Base-by-base conservation (phyloP, 257 asterid genomes). In the Capsicum chinense region DNA sequence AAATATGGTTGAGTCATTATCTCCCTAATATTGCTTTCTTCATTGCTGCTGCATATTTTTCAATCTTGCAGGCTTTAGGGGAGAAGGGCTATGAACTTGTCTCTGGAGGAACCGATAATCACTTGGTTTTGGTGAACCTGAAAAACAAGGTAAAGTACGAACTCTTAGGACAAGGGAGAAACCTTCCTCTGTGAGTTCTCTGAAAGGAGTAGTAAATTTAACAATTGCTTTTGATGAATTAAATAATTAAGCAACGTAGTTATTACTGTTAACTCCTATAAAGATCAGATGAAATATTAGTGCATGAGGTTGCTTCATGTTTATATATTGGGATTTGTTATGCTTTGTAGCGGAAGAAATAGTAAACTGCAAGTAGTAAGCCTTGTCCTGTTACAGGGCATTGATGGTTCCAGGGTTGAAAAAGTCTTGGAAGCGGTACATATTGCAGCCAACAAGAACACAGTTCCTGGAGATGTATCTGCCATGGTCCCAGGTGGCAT, bases 401-500 rank as follows among this genome's bases (percentile, higher is more conserved):
- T 94, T 83, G 99, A 95, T 92, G 98, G 99, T 58, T 95, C 99
- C n/a, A 92, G 98, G 88, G 98, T 94, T 68, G 99, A 95, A 88
- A 95, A 95, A 84, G 98, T 95, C 78, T 81, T 95, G 91, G 98
- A 95, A 88, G 86, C 92, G 17, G 98, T 95, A 86, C 99, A 95
- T 85, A 95, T 95, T 86, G 99, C 99, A 9, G 99, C 99, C 86
- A 95, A 95, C 85, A 95, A 95, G 88, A 95, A 95, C 78, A 95
- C 99, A 1, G 99, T 95, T 85, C 99, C 99, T 17, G 99, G 99
- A 54, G 99, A 95, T 90, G 99, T 95, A 56, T 95, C 99, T 60
- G 99, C 99, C 86, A 94, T 95, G 98, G 99, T 95, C 7, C 98
- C 99, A 79, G 98, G 99, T 84, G 98, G 99, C 89, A 95, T 95